Evolutionary conservation across 768 basidiomycete genomes (phyloP).

Genomic region (Favolaschia claudopus): DNA sequence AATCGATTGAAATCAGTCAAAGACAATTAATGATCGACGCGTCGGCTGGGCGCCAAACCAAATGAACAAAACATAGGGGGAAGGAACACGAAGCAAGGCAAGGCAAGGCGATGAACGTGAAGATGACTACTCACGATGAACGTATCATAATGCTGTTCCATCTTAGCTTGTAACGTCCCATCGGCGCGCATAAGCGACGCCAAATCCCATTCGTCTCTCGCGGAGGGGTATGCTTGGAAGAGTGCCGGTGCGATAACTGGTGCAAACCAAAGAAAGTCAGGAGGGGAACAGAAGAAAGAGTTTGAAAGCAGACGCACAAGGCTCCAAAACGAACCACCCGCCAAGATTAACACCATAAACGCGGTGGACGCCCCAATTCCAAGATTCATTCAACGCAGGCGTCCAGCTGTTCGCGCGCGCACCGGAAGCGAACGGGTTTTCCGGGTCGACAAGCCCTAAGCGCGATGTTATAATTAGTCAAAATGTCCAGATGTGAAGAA

Average conservation of each 20-base stretch:
- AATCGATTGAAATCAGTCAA: no score
- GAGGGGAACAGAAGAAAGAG: conserved; percentile 26
- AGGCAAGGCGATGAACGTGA: not conserved
- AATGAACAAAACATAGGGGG: no score
- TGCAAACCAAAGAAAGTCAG: not conserved
- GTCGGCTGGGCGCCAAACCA: no score
- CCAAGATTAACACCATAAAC: conserved; percentile 60
- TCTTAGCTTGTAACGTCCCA: conserved; percentile 33
- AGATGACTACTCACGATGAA: conserved; percentile 58
- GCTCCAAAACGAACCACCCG: conserved; percentile 72
- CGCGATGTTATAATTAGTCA: not conserved
- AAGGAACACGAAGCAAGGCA: conserved; percentile 26
- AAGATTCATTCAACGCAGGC: conserved; percentile 63
- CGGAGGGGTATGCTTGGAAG: conserved; percentile 55
- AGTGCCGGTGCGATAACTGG: conserved; percentile 57
- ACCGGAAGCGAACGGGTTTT: conserved; percentile 62
- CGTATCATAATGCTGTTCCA: conserved; percentile 72
- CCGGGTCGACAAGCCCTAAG: conserved; percentile 56
- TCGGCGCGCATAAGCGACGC: conserved; percentile 61
- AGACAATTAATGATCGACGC: no score
- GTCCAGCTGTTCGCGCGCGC: conserved; percentile 68
- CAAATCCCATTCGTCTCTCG: conserved; percentile 67
- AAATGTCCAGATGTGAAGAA: not conserved
- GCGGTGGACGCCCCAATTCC: conserved; percentile 60
- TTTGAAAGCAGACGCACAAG: no score